Evolutionary conservation across 164 flowering plant species (phyloP), one percentile per base, ranked within the genome.

Genomic region (Saururus chinensis): DNA sequence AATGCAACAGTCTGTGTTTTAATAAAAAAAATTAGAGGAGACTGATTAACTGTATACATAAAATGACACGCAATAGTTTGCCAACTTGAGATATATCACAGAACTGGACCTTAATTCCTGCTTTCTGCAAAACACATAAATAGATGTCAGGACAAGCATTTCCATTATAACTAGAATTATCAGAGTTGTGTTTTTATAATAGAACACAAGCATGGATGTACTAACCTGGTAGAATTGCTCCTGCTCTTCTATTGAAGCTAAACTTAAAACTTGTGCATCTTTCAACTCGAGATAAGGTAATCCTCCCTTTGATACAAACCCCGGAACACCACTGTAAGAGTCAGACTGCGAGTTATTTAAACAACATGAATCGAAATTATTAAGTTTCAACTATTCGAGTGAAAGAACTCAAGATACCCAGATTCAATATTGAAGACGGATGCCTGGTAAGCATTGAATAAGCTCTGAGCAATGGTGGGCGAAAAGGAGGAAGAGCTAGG

Each of bases 191-290:
- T 9, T 12, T 45, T 17, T 12, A 2, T 3, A 12, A 45, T 13
- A 3, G 49, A 45, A 12, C 49, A 45, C 11, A 45, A 30, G 37
- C 6, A 30, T 30, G 6, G 2, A 30, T 60, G 35, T 19, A n/a
- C 45, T 67, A 75, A 91, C 98, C 80, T 74, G 86, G 73, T 88
- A 91, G 65, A 91, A 91, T 40, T 75, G 86, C 22, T 71, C 57
- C 60, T 91, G 98, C 12, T 49, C 53, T 16, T 70, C 76, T 10
- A 14, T 62, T 0, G 79, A 71, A 10, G 87, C 80, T 60, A 73
- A 48, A 40, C 53, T 59, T 13, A 60, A 66, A 65, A 91, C 81
- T 4, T 87, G 82, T 19, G 54, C 16, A 64, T 71, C 75, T 19
- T 62, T 68, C 17, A 84, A 58, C 71, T 84, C 83, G 9, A 86